A percentile compares a stretch with the other conserved stretches of the same genome.
These are phyloP conservation scores for Dactylonectria macrodidyma DNA, from an alignment of 2,329 filamentous ascomycete species.

Conservation along the genomic window DNA sequence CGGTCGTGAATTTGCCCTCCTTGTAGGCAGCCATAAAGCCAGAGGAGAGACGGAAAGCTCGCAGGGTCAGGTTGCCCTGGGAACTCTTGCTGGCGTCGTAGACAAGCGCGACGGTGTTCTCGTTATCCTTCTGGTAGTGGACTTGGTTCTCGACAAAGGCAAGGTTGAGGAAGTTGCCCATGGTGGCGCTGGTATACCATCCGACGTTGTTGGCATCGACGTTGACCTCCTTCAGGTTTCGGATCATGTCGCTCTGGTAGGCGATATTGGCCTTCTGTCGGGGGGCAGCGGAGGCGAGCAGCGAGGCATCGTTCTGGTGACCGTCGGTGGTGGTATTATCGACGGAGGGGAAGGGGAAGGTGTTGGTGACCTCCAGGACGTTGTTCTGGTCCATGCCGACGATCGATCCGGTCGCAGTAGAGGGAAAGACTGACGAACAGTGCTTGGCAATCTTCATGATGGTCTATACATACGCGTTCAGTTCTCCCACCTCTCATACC, in stretches of 20 bases:
- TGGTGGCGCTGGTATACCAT: slow-evolving; percentile 98
- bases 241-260: slow-evolving; percentile 98
- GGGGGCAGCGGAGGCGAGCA: slow-evolving; percentile 87
- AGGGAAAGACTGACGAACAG: slow-evolving; percentile 89
- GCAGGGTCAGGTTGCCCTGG: slow-evolving; percentile 89
- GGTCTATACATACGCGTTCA: slow-evolving; percentile 69
- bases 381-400: slow-evolving; percentile 92
- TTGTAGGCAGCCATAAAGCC: slow-evolving; percentile 93
- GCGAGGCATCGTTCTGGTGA: slow-evolving; percentile 83
- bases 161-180: slow-evolving; percentile 97
- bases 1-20: slow-evolving; percentile 97
- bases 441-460: slow-evolving; percentile 99
- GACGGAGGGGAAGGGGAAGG: slow-evolving; percentile 91
- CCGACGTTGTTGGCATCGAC: slow-evolving; percentile 98
- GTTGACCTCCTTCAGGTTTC: slow-evolving; percentile 96
- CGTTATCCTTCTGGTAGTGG: slow-evolving; percentile 97
- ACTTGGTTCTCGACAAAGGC: slow-evolving; percentile 98
- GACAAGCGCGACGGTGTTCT: slow-evolving; percentile 88
- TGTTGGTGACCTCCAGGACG: slow-evolving; percentile 91
- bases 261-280: slow-evolving; percentile 89
- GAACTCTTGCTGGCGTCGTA: slow-evolving; percentile 97
- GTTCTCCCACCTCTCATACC: slow-evolving; percentile 40
- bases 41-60: slow-evolving; percentile 91
- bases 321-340: slow-evolving; percentile 78
- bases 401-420: slow-evolving; percentile 88